These are phyloP conservation scores for Colletotrichum camelliae DNA, from an alignment of 2,329 filamentous ascomycete species.

Conservation along the genomic window DNA sequence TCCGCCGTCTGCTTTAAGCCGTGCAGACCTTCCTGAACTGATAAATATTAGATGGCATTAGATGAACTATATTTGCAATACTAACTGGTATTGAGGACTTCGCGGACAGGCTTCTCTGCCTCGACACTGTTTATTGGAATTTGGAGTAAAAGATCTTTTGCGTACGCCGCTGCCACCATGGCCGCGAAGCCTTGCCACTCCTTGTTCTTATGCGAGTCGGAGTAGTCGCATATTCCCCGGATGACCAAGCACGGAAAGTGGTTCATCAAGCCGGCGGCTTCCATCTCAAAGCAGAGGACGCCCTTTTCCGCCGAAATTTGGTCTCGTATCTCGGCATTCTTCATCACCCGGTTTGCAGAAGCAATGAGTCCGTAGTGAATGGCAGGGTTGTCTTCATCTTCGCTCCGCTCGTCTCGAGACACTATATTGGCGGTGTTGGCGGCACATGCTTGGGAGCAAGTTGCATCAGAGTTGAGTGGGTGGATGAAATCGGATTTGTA, in stretches of 20 bases:
- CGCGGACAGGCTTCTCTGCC: background rate
- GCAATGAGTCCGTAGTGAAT: background rate
- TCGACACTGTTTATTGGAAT: background rate
- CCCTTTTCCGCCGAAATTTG: background rate
- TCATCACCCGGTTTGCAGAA: background rate
- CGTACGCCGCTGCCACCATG: conserved; percentile 34
- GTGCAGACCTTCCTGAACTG: background rate
- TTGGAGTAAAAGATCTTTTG: background rate
- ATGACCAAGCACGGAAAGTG: conserved; percentile 39
- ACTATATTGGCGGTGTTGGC: background rate
- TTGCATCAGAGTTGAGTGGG: background rate
- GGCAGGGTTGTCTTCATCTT: background rate
- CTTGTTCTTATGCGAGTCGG: conserved; percentile 44
- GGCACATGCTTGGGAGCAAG: background rate
- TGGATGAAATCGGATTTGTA: background rate
- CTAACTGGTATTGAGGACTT: too few species aligned
- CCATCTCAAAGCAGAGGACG: conserved; percentile 32
- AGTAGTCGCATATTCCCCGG: conserved; percentile 46
- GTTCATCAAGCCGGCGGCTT: conserved; percentile 30
- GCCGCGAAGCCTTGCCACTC: conserved; percentile 42
- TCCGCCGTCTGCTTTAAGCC: background rate
- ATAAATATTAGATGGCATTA: background rate
- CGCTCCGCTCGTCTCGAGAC: background rate
- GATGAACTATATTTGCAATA: too few species aligned
- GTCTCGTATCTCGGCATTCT: background rate